Conservation (phyloP, 2,329 filamentous ascomycete species). For the Neofusicoccum sp. region DNA sequence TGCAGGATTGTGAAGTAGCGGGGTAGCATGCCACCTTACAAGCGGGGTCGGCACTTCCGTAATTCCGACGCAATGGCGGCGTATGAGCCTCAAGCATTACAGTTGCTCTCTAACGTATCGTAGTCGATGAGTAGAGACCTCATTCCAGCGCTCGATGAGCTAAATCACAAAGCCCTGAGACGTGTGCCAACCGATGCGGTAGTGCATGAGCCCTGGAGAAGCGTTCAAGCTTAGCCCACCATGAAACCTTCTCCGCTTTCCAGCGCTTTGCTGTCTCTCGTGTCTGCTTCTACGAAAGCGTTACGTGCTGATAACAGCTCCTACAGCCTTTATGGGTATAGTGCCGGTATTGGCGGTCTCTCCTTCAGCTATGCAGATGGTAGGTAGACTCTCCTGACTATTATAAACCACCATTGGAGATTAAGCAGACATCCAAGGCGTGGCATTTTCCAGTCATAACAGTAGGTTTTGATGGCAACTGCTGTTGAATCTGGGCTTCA, state of each 20-base stretch:
- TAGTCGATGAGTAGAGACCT: conserved; percentile 23
- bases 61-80: not conserved
- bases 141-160: conserved; percentile 47
- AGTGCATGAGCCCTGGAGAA: conserved; percentile 8
- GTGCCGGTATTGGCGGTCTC: not conserved
- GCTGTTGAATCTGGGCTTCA: no score
- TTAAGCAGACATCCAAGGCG: no score
- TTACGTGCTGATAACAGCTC: not conserved
- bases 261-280: not conserved
- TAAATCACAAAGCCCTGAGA: conserved; percentile 50
- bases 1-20: no score
- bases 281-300: not conserved
- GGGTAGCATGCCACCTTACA: no score
- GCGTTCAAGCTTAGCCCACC: not conserved
- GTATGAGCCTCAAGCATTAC: conserved; percentile 1
- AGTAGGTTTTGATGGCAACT: no score
- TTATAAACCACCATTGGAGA: no score
- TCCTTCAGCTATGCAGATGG: conserved; percentile 9
- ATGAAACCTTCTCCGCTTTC: not conserved
- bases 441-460: no score
- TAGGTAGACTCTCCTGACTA: not conserved
- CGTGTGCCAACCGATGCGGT: conserved; percentile 26
- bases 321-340: conserved; percentile 4
- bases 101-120: conserved; percentile 3
- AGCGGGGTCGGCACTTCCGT: no score